Evolutionary conservation across 108 stramenopile species (phyloP).

Genomic region (Cyclotella baltica): DNA sequence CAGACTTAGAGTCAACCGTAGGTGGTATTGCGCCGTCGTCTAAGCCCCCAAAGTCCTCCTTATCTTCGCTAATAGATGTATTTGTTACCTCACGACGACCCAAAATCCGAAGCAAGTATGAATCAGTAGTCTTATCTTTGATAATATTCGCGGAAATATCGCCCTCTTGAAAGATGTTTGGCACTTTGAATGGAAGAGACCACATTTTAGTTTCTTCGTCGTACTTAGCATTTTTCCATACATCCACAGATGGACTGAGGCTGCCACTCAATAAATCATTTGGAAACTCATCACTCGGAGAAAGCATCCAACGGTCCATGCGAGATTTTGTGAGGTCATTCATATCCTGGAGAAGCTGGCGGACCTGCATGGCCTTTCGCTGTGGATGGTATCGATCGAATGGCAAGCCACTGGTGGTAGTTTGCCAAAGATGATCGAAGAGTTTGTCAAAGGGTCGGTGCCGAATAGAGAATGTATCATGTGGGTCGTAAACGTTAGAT

Average conservation of each 20-base stretch:
- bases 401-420: not conserved
- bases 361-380: not conserved
- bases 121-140: not conserved
- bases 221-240: not conserved
- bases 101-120: not conserved
- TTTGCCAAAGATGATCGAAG: constrained; percentile 1
- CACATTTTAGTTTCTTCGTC: not conserved
- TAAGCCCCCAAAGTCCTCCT: not conserved
- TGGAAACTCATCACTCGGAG: not conserved
- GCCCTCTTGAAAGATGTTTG: not conserved
- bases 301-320: constrained; percentile 1
- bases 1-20: not conserved
- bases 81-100: not conserved
- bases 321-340: not conserved
- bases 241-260: not conserved
- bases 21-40: not conserved
- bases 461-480: constrained; percentile 1
- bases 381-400: not conserved
- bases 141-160: not conserved
- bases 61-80: not conserved
- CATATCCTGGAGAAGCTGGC: constrained; percentile 2
- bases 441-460: not conserved
- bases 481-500: not conserved
- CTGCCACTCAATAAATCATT: not conserved
- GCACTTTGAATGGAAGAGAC: constrained; percentile 7